Evolutionary conservation across 2,329 filamentous ascomycete genomes (phyloP).

Genomic region (Salinomyces thailandicus): DNA sequence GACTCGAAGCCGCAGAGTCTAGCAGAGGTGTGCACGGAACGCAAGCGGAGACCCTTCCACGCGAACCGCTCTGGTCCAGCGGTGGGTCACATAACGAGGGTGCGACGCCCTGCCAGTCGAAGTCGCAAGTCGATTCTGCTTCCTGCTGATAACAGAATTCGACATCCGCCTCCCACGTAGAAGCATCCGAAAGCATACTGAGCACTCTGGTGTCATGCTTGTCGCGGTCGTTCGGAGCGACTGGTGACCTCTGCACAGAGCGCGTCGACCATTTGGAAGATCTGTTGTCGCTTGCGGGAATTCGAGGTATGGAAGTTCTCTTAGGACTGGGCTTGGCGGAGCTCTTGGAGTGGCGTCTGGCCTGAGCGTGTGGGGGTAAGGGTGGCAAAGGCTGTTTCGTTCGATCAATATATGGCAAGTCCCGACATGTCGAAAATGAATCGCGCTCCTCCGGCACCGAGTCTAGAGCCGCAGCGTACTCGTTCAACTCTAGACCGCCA

Average conservation of each 20-base stretch:
- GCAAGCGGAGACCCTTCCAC: conserved; percentile 13
- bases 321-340: conserved; percentile 1
- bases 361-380: conserved; percentile 1
- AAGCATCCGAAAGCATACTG: conserved; percentile 25
- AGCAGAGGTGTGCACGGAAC: conserved; percentile 10
- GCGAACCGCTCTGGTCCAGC: conserved; percentile 8
- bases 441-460: conserved; percentile 3
- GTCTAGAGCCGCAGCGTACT: background rate
- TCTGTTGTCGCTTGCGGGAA: conserved; percentile 1
- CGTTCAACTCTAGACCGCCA: background rate
- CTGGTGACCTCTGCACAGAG: conserved; percentile 4
- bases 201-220: conserved; percentile 6
- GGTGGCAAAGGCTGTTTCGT: conserved; percentile 9
- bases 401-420: conserved; percentile 1
- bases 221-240: conserved; percentile 4
- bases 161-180: conserved; percentile 51
- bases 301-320: conserved; percentile 1
- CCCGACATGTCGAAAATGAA: background rate
- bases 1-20: conserved; percentile 3
- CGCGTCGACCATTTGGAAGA: conserved; percentile 6
- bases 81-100: conserved; percentile 2
- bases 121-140: conserved; percentile 50
- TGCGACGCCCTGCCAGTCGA: conserved; percentile 36
- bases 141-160: conserved; percentile 53
- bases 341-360: conserved; percentile 21